Evolutionary conservation across 805 yeast species (phyloP).

Genomic region (Pichia sporocuriosa): DNA sequence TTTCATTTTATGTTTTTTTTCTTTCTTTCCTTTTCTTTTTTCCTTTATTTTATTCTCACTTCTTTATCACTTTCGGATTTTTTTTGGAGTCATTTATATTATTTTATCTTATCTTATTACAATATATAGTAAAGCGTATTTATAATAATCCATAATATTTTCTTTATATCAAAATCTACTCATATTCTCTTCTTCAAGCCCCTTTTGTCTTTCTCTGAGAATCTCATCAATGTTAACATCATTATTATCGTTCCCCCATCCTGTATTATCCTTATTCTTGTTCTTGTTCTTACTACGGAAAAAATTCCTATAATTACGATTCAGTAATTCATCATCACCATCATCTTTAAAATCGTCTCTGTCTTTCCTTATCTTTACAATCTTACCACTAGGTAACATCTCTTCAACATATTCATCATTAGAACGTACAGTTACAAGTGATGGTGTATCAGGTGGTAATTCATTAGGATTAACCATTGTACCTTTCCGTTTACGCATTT

Average conservation of each 20-base stretch:
- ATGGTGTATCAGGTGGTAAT: constrained; percentile 42
- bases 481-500: constrained; percentile 41
- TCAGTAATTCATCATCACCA: constrained; percentile 16
- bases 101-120: no score
- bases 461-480: constrained; percentile 42
- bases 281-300: constrained; percentile 22
- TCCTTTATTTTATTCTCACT: no score
- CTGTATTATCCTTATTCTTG: constrained; percentile 16
- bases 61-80: no score
- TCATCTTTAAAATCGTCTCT: constrained; percentile 16
- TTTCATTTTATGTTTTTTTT: no score
- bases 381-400: constrained; percentile 68
- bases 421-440: constrained; percentile 28
- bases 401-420: constrained; percentile 43
- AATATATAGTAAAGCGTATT: neutral
- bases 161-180: no score
- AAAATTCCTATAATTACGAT: constrained; percentile 21
- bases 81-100: no score
- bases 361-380: constrained; percentile 35
- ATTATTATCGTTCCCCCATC: no score
- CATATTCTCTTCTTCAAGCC: no score
- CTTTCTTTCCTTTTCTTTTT: no score
- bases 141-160: neutral
- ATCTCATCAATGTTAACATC: constrained; percentile 50
- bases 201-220: constrained; percentile 30